Percentiles rank a stretch among this genome's conserved stretches.
Conservation (phyloP, 139 green algal species). For the Tetradesmus lagerheimii region DNA sequence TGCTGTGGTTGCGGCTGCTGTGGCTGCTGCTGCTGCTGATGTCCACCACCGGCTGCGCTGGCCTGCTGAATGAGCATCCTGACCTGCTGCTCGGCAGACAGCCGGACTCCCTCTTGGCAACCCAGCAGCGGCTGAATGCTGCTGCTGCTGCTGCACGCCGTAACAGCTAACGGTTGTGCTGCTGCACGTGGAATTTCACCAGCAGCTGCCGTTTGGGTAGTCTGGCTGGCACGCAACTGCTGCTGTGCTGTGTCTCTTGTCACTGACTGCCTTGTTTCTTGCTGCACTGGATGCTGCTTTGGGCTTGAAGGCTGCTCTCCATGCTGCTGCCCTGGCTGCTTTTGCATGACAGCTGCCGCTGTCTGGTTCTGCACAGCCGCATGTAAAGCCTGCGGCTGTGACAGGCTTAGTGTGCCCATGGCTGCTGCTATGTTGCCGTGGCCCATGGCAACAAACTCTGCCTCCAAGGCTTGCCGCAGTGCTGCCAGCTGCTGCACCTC, state of each 20-base stretch:
- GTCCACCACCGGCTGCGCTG: background rate
- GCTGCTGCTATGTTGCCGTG: constrained; percentile 47
- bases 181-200: background rate
- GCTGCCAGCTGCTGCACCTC: constrained; percentile 58
- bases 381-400: background rate
- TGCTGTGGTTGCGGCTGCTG: background rate
- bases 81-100: background rate
- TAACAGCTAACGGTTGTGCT: background rate
- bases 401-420: constrained; percentile 40
- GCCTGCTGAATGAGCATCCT: background rate
- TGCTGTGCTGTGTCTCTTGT: background rate
- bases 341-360: background rate
- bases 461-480: constrained; percentile 59
- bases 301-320: background rate
- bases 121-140: background rate
- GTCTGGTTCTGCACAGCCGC: background rate
- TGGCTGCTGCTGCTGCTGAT: background rate
- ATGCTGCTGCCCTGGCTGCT: constrained; percentile 2
- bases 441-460: constrained; percentile 67
- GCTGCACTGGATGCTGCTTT: background rate
- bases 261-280: background rate
- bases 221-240: background rate
- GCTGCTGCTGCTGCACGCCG: background rate
- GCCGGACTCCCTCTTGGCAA: background rate
- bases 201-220: background rate